Evolutionary conservation across 2,329 filamentous ascomycete species (phyloP).

Genomic region (Capronia epimyces): DNA sequence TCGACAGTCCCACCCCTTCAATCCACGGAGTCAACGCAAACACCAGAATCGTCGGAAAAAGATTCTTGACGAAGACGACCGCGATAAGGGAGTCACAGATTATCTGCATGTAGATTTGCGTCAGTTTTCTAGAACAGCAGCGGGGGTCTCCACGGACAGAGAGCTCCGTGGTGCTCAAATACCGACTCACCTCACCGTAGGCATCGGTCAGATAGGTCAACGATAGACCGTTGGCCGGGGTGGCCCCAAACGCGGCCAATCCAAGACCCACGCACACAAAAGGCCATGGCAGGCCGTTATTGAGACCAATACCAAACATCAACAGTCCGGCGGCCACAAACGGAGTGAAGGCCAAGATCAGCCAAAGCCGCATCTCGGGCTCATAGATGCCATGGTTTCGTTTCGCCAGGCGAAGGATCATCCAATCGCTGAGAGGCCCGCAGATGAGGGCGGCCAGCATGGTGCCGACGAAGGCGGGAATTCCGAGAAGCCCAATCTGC

Average conservation of each 20-base stretch:
- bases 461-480: slow-evolving; percentile 39
- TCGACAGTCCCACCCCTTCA: neutral
- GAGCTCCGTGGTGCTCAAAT: too few relatives aligned
- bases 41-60: slow-evolving; percentile 3
- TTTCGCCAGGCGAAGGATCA: slow-evolving; percentile 35
- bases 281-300: too few relatives aligned
- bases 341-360: slow-evolving; percentile 12
- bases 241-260: too few relatives aligned
- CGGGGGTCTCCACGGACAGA: too few relatives aligned
- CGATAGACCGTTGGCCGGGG: slow-evolving; percentile 25
- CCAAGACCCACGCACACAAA: too few relatives aligned
- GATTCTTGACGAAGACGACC: neutral
- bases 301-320: slow-evolving; percentile 20
- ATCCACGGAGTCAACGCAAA: slow-evolving; percentile 8
- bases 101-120: too few relatives aligned
- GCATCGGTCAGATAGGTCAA: slow-evolving; percentile 32
- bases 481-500: slow-evolving; percentile 34
- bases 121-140: too few relatives aligned
- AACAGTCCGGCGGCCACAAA: slow-evolving; percentile 30
- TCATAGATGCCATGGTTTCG: slow-evolving; percentile 48
- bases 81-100: slow-evolving; percentile 4
- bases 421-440: slow-evolving; percentile 38
- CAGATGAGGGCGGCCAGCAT: slow-evolving; percentile 39
- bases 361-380: slow-evolving; percentile 46
- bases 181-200: slow-evolving; percentile 29